A percentile compares a stretch with the other conserved stretches of the same genome.
Evolutionary conservation across 192 early-diverging fungal genomes (phyloP).

Genomic region (Umbelopsis isabellina): DNA sequence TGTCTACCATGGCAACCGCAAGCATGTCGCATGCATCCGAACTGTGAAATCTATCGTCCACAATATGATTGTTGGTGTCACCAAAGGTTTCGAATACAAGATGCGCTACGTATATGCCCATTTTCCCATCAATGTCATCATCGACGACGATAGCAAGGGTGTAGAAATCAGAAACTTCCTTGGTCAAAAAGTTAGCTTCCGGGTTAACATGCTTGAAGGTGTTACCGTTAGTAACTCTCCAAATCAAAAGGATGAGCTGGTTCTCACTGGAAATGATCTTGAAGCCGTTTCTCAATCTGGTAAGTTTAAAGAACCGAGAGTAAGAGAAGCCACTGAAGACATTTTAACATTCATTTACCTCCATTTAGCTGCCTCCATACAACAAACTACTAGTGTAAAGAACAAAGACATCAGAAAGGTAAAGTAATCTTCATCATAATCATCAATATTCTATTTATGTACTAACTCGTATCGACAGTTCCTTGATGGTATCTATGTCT

Average conservation of each 20-base stretch:
- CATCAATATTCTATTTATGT: background rate
- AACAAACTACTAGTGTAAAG: conserved; percentile 86
- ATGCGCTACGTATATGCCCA: conserved; percentile 97
- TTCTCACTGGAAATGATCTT: conserved; percentile 88
- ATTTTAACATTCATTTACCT: background rate
- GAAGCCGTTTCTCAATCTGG: conserved; percentile 90
- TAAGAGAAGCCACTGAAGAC: background rate
- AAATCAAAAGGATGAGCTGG: conserved; percentile 89
- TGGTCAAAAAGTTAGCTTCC: conserved; percentile 88
- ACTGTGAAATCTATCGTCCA: conserved; percentile 90
- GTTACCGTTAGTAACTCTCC: conserved; percentile 77
- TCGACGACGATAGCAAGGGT: conserved; percentile 65
- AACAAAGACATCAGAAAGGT: conserved; percentile 99
- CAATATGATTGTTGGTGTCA: conserved; percentile 96
- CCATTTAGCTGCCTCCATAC: conserved; percentile 78
- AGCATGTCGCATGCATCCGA: conserved; percentile 96
- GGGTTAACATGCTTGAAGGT: conserved; percentile 80
- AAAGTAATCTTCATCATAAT: background rate
- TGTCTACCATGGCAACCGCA: conserved; percentile 92
- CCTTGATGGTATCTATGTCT: conserved; percentile 52
- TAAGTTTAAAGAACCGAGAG: conserved; percentile 27
- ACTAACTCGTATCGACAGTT: conserved; percentile 31
- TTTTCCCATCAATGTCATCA: conserved; percentile 96
- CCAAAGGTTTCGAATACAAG: conserved; percentile 97
- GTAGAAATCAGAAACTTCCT: conserved; percentile 97